These are phyloP conservation scores for Aureobasidium sp. DNA, from an alignment of 2,329 filamentous ascomycete species.

Conservation along the genomic window DNA sequence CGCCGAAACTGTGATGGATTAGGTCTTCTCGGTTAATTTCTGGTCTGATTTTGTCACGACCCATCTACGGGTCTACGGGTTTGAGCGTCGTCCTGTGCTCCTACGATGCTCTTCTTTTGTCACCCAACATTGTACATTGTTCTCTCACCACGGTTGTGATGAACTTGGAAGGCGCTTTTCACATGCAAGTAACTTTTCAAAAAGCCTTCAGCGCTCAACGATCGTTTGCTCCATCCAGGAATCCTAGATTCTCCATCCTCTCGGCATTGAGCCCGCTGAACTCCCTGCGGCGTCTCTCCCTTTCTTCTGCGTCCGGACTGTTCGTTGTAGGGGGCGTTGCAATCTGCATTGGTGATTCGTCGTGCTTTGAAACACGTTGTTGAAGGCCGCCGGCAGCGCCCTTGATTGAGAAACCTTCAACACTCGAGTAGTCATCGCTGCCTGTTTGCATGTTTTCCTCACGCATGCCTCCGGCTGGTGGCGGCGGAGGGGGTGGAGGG, in stretches of 20 bases:
- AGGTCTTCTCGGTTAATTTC: not conserved
- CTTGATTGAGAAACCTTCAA: conserved; percentile 22
- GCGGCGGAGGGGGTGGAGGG: conserved; percentile 32
- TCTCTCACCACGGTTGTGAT: not conserved
- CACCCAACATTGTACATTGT: not conserved
- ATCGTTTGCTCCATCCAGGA: conserved; percentile 16
- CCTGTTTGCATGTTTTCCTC: not conserved
- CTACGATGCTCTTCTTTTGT: not conserved
- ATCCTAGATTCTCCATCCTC: conserved; percentile 26
- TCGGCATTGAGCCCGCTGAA: conserved; percentile 29
- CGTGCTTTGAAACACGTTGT: conserved; percentile 16
- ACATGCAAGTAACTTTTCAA: not conserved
- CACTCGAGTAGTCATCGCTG: conserved; percentile 14
- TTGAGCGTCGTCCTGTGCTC: not conserved
- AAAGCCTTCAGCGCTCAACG: not conserved
- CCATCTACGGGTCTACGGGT: not conserved
- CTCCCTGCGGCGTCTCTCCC: conserved; percentile 19
- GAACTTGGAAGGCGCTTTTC: not conserved
- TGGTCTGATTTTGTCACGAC: not conserved
- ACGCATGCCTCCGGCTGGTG: conserved; percentile 23
- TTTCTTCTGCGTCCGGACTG: conserved; percentile 26
- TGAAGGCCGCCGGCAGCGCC: conserved; percentile 18
- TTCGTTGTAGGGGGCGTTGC: conserved; percentile 35
- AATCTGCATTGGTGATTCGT: conserved; percentile 30
- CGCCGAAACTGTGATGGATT: not conserved